These are phyloP conservation scores for Saccharomyces hybrid DNA, from an alignment of 1,139 yeast genomes.

Conservation along the genomic window DNA sequence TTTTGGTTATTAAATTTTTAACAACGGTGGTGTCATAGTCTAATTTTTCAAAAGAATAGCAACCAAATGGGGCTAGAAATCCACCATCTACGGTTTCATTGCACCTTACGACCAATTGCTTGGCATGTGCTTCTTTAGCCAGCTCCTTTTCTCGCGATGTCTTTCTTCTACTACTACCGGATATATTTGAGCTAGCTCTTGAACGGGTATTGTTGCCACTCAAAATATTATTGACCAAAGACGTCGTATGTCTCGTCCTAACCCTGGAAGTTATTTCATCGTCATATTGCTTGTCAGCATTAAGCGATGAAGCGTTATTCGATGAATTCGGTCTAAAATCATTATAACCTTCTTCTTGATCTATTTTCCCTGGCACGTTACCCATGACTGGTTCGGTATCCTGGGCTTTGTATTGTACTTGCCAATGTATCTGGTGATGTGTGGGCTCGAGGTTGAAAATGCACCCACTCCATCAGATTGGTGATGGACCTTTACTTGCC, in stretches of 20 bases:
- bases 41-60: constrained; percentile 62
- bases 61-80: constrained; percentile 79
- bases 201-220: constrained; percentile 12
- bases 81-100: constrained; percentile 73
- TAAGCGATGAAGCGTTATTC: constrained; percentile 6
- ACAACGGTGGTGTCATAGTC: constrained; percentile 76
- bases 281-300: constrained; percentile 7
- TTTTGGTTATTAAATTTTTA: constrained; percentile 51
- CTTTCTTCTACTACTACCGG: constrained; percentile 25
- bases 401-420: not conserved
- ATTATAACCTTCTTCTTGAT: constrained; percentile 16
- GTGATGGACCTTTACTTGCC: constrained; percentile 4
- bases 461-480: not conserved
- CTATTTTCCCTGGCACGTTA: constrained; percentile 53
- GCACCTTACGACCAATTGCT: constrained; percentile 49
- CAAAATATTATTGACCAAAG: constrained; percentile 22
- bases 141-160: constrained; percentile 47
- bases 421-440: not conserved
- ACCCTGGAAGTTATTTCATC: constrained; percentile 4
- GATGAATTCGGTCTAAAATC: constrained; percentile 6
- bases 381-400: constrained; percentile 39
- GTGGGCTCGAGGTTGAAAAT: too few species aligned
- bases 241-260: constrained; percentile 22
- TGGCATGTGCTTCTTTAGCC: constrained; percentile 46
- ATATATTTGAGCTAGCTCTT: constrained; percentile 12